These are phyloP conservation scores for Stygiomarasmius scandens DNA, from an alignment of 1,284 basidiomycete species.

Conservation along the genomic window DNA sequence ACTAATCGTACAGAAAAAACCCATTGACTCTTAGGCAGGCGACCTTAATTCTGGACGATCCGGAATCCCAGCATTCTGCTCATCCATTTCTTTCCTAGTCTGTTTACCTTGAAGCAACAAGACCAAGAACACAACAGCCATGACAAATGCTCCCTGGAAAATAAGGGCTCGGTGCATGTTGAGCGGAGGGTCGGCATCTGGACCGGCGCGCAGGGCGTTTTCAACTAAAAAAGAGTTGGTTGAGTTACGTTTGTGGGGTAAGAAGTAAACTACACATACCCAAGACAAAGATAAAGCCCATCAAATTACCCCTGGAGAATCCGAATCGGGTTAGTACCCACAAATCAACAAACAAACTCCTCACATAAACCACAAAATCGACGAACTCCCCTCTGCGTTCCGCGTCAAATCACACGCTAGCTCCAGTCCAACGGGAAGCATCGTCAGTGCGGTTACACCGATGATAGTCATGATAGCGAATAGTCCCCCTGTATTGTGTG, in stretches of 20 bases:
- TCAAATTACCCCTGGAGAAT: conserved; percentile 58
- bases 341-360: conserved; percentile 24
- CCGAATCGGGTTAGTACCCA: conserved; percentile 4
- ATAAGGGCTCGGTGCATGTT: conserved; percentile 70
- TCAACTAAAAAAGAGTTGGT: conserved; percentile 42
- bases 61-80: conserved; percentile 36
- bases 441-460: conserved; percentile 62
- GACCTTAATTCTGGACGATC: background rate
- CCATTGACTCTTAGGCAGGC: no score
- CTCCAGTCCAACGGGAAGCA: conserved; percentile 76
- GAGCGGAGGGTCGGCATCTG: conserved; percentile 61
- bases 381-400: conserved; percentile 75
- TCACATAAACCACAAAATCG: conserved; percentile 72
- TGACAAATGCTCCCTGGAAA: conserved; percentile 56
- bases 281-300: conserved; percentile 65
- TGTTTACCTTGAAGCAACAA: conserved; percentile 61
- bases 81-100: conserved; percentile 60
- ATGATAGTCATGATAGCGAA: conserved; percentile 70
- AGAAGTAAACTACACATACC: conserved; percentile 35
- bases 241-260: no score
- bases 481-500: conserved; percentile 57
- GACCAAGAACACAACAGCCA: conserved; percentile 39
- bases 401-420: conserved; percentile 76
- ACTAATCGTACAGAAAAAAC: no score
- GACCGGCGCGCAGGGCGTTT: conserved; percentile 63